Evolutionary conservation across 768 basidiomycete species (phyloP).

Genomic region (Tremella yokohamensis): DNA sequence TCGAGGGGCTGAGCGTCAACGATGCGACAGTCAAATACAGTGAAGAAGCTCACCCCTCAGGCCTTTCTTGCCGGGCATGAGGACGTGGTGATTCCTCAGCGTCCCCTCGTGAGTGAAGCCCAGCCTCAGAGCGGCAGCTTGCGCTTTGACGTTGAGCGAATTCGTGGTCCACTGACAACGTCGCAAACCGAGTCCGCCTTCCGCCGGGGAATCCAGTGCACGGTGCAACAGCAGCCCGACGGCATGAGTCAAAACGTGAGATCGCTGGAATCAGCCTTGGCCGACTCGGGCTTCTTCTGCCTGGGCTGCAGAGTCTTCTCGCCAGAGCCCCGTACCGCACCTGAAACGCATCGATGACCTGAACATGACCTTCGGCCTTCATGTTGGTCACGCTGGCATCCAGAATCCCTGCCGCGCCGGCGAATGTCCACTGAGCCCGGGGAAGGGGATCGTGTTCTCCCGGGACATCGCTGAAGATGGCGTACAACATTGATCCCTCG

Average conservation of each 20-base stretch:
- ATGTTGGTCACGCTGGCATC: constrained; percentile 18
- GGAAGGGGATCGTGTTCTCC: constrained; percentile 7
- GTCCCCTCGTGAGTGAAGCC: constrained; percentile 40
- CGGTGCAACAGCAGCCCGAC: constrained; percentile 39
- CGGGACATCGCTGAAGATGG: constrained; percentile 27
- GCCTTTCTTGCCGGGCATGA: constrained; percentile 31
- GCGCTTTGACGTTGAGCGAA: constrained; percentile 30
- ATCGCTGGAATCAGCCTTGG: constrained; percentile 25
- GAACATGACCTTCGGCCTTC: constrained; percentile 30
- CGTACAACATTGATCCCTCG: constrained; percentile 23
- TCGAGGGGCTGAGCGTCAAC: not conserved
- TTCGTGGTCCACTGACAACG: constrained; percentile 45
- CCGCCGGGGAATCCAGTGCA: constrained; percentile 25
- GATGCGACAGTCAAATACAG: not conserved
- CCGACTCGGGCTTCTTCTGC: not conserved
- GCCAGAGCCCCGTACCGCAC: constrained; percentile 12
- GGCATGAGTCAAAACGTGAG: constrained; percentile 46
- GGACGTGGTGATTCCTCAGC: constrained; percentile 24
- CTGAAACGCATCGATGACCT: constrained; percentile 24
- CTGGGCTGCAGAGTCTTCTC: too few species aligned
- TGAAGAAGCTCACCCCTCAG: constrained; percentile 22
- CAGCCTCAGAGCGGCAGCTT: constrained; percentile 30
- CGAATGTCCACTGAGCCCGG: constrained; percentile 23
- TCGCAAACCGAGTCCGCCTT: constrained; percentile 35
- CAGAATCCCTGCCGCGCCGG: constrained; percentile 29